A percentile compares a stretch with the other conserved stretches of the same genome.
Evolutionary conservation across 2,329 filamentous ascomycete species (phyloP).

Genomic region (Clarireedia homoeocarpa): DNA sequence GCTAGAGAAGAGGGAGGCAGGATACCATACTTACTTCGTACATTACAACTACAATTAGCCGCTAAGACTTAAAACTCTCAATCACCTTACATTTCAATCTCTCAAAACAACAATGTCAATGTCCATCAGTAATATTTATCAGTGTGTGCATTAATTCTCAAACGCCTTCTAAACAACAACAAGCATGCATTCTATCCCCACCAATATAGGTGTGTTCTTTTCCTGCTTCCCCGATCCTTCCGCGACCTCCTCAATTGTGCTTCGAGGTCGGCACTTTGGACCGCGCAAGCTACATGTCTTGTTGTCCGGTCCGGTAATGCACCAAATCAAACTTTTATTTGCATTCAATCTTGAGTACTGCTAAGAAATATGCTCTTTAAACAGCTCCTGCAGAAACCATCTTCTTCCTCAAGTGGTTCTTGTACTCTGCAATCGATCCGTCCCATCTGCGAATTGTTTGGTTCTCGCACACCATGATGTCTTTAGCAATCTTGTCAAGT

Average conservation of each 20-base stretch:
- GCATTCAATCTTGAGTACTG: not conserved
- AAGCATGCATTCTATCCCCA: constrained; percentile 23
- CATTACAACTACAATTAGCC: too few relatives aligned
- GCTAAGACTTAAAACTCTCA: too few relatives aligned
- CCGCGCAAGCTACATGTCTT: not conserved
- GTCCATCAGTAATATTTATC: not conserved
- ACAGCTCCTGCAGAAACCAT: constrained; percentile 86
- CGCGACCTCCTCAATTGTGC: constrained; percentile 4
- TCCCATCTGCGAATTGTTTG: constrained; percentile 88
- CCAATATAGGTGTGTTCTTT: constrained; percentile 2
- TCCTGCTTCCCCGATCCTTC: constrained; percentile 8
- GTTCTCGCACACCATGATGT: constrained; percentile 99
- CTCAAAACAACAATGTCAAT: not conserved
- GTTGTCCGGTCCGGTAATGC: constrained; percentile 1
- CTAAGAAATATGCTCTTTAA: constrained; percentile 38
- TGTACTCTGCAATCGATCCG: constrained; percentile 87
- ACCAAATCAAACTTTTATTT: constrained; percentile 7
- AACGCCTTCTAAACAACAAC: constrained; percentile 10
- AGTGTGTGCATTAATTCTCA: not conserved
- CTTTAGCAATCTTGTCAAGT: constrained; percentile 98
- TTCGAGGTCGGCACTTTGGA: not conserved
- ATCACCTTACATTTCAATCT: too few relatives aligned
- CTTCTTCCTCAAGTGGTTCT: constrained; percentile 98
- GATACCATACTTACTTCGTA: too few relatives aligned
- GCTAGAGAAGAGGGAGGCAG: too few relatives aligned